Base-by-base conservation (phyloP, 352 stramenopile genomes). In the Pythium inflatum region DNA sequence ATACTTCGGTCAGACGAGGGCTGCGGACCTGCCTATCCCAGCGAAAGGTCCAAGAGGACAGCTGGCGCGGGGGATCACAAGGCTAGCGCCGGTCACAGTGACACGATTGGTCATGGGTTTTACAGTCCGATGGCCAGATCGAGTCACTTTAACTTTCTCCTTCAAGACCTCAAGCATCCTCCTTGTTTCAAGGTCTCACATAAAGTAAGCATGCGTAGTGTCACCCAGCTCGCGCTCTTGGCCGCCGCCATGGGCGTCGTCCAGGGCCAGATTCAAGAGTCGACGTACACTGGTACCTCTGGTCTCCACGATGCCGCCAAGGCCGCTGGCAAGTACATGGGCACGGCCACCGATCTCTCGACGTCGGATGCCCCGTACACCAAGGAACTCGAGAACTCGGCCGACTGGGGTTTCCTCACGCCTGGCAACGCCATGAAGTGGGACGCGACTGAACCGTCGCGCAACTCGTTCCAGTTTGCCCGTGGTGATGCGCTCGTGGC, bases 271-370 rank as follows among this genome's bases (percentile, higher is more conserved):
- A 27, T 50, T 5, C 20, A 30, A 20, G 43, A 9, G n/a, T 50
- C 43, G 7, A 50, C n/a, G 6, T 50, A 50, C 43, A 50, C 43
- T 3, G 43, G 43, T 3, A 30, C 20, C 20, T 7, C 9, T 8
- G 43, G 43, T 27, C 43, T 50, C n/a, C 20, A 50, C 22, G 43
- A 50, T 16, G 6, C 16, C 2, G 43, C 43, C 43, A 50, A 50
- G 43, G 43, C 43, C n/a, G 43, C n/a, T 5, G n/a, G 43, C 43
- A 50, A 50, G 43, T 50, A 50, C 43, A 50, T 50, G 43, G 43
- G 43, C 20, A 50, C 43, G 22, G 43, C 43, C 43, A 50, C 43
- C n/a, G 43, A 50, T 24, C 43, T 30, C n/a, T 50, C n/a, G 6
- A 27, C n/a, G 7, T 30, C 43, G n/a, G 43, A 50, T 16, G 43